phyloP scores from a whole-genome alignment of 2,329 filamentous ascomycete species.

The Claviceps citrina region DNA sequence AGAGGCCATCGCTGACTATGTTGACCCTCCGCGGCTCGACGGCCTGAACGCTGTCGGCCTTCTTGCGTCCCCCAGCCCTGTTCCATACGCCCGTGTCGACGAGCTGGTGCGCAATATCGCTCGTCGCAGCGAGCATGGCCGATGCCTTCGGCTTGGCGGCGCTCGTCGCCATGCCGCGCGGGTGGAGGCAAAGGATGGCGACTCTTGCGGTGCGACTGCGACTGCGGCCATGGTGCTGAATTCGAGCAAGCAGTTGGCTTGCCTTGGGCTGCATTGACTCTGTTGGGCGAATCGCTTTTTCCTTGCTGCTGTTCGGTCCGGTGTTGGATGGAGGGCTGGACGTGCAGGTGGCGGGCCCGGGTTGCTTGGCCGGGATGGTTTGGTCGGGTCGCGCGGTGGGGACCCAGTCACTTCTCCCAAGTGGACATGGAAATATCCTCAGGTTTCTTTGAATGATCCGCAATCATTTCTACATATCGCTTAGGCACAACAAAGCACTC shows the following conservation, averaged over 20 bases:
- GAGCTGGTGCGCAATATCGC: slow-evolving; percentile 13
- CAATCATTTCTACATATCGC: slow-evolving; percentile 1
- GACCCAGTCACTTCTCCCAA: too few species aligned
- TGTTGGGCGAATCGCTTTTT: background rate
- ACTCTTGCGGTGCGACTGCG: slow-evolving; percentile 3
- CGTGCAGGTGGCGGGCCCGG: too few species aligned
- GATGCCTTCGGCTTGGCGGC: slow-evolving; percentile 4
- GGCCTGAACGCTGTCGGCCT: background rate
- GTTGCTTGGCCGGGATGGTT: too few species aligned
- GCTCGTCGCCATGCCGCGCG: slow-evolving; percentile 5
- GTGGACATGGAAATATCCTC: too few species aligned
- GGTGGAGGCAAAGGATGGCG: slow-evolving; percentile 3
- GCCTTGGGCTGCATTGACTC: background rate
- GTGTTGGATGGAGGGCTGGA: too few species aligned
- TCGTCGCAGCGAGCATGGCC: slow-evolving; percentile 9
- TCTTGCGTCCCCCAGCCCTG: slow-evolving; percentile 6
- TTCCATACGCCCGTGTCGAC: slow-evolving; percentile 15
- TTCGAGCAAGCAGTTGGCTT: background rate
- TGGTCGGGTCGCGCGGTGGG: too few species aligned
- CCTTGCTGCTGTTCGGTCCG: background rate
- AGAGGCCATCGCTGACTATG: slow-evolving; percentile 35
- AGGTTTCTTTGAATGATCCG: too few species aligned
- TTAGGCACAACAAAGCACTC: too few species aligned
- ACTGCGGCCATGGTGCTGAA: slow-evolving; percentile 5
- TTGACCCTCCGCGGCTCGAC: slow-evolving; percentile 31